A percentile compares a stretch with the other conserved stretches of the same genome.
These are phyloP conservation scores for Penicillium hesseltinei DNA, from an alignment of 2,329 filamentous ascomycete genomes.

Conservation along the genomic window DNA sequence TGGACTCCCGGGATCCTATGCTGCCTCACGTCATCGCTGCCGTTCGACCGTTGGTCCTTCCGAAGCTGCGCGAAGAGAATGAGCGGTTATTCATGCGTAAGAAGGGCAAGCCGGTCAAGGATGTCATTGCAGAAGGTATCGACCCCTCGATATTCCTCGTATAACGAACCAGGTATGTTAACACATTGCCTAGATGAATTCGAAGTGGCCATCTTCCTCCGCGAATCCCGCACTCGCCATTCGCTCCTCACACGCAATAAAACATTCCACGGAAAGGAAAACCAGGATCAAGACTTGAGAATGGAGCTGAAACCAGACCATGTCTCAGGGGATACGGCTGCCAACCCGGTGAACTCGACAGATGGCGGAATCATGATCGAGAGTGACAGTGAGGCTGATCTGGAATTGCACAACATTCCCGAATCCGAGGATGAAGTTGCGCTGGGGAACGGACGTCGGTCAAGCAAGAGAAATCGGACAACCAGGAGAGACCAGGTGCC, in stretches of 20 bases:
- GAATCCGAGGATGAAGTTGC: slow-evolving; percentile 40
- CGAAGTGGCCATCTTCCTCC: slow-evolving; percentile 90
- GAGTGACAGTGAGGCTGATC: slow-evolving; percentile 54
- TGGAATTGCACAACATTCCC: slow-evolving; percentile 57
- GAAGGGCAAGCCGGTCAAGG: slow-evolving; percentile 80
- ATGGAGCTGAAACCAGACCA: slow-evolving; percentile 27
- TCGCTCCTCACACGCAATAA: slow-evolving; percentile 85
- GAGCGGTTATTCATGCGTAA: slow-evolving; percentile 61
- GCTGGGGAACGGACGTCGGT: neutral
- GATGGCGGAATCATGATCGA: slow-evolving; percentile 55
- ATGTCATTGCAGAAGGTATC: slow-evolving; percentile 79
- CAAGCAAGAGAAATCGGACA: neutral
- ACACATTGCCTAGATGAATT: slow-evolving; percentile 92
- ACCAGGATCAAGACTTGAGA: neutral
- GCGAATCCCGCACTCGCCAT: slow-evolving; percentile 79
- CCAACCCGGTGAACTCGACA: slow-evolving; percentile 15
- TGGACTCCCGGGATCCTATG: slow-evolving; percentile 72
- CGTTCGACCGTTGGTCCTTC: slow-evolving; percentile 80
- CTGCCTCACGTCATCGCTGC: slow-evolving; percentile 80
- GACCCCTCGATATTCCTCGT: neutral
- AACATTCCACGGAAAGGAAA: slow-evolving; percentile 59
- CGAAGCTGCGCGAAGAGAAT: slow-evolving; percentile 86
- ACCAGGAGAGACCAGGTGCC: neutral
- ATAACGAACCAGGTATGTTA: slow-evolving; percentile 73
- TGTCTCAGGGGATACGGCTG: neutral